These are phyloP conservation scores for Micromonas commoda DNA, from an alignment of 139 green algal species.

Conservation along the genomic window DNA sequence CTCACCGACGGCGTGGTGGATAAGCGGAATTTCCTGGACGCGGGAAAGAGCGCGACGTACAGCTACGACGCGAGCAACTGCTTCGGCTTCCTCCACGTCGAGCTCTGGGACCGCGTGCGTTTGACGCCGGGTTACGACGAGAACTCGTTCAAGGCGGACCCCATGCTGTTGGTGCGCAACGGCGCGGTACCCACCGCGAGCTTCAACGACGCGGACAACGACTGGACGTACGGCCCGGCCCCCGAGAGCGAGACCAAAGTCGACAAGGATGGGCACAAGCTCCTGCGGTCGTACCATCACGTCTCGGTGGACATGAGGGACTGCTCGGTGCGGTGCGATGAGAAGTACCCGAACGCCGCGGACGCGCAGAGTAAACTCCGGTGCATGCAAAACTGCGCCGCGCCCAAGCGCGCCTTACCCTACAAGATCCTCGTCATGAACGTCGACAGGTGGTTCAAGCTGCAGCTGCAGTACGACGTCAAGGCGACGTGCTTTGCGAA, in stretches of 20 bases:
- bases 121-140: neutral
- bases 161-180: neutral
- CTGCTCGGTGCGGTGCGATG: neutral
- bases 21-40: too few species aligned
- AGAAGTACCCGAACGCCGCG: too few species aligned
- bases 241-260: neutral
- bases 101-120: neutral
- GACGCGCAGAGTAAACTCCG: too few species aligned
- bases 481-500: neutral
- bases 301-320: neutral
- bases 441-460: neutral
- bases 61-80: neutral
- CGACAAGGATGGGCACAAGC: neutral
- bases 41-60: too few species aligned
- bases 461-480: neutral
- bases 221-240: neutral
- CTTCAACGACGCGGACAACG: neutral
- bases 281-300: neutral
- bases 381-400: too few species aligned
- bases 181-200: neutral
- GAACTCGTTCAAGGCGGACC: neutral
- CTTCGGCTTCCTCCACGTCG: neutral
- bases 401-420: too few species aligned
- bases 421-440: neutral
- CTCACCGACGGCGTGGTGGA: too few species aligned